Evolutionary conservation across 1,139 yeast genomes (phyloP).

Genomic region (Saccharomyces hybrid): DNA sequence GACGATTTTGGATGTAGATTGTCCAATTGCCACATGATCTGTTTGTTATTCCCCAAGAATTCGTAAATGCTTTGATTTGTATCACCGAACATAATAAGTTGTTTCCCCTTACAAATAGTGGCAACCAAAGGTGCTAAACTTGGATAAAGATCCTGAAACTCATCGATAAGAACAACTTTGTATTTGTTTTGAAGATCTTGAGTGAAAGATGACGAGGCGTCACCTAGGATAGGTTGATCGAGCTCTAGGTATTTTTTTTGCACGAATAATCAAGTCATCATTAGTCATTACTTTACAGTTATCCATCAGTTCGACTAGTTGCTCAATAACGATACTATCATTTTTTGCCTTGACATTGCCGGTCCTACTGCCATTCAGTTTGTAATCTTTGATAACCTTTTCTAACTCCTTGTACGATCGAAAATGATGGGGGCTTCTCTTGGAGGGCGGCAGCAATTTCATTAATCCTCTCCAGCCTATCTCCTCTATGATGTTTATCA

Average conservation of each 20-base stretch:
- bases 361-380: slow-evolving; percentile 12
- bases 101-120: slow-evolving; percentile 37
- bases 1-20: slow-evolving; percentile 18
- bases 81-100: slow-evolving; percentile 66
- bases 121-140: slow-evolving; percentile 43
- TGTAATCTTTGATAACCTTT: slow-evolving; percentile 32
- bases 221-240: neutral
- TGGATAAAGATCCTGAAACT: slow-evolving; percentile 64
- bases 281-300: slow-evolving; percentile 37
- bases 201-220: slow-evolving; percentile 12
- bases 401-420: slow-evolving; percentile 29
- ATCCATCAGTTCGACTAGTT: slow-evolving; percentile 30
- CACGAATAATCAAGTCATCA: slow-evolving; percentile 36
- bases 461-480: slow-evolving; percentile 43
- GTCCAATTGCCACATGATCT: slow-evolving; percentile 28
- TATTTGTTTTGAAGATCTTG: slow-evolving; percentile 16
- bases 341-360: slow-evolving; percentile 6
- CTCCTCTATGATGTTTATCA: slow-evolving; percentile 41
- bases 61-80: slow-evolving; percentile 64
- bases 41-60: slow-evolving; percentile 47
- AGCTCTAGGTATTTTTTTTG: slow-evolving; percentile 19
- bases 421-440: slow-evolving; percentile 16
- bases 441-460: slow-evolving; percentile 21
- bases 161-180: slow-evolving; percentile 54
- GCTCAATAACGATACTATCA: slow-evolving; percentile 12